Evolutionary conservation across 331 rosid genomes (phyloP).

Genomic region (Erythrophleum ivorense): DNA sequence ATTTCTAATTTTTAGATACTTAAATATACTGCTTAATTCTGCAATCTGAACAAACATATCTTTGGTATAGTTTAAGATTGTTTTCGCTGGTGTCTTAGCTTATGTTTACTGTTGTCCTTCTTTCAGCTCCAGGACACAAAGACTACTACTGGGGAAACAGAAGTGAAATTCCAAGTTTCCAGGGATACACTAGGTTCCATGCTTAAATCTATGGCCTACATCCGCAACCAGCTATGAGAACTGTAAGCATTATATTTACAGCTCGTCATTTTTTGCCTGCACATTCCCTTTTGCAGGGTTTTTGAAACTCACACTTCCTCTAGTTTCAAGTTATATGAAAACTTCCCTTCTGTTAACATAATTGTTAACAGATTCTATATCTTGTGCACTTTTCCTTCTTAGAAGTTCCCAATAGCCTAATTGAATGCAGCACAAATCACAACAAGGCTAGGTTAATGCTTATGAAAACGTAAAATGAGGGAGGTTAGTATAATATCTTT

Average conservation of each 20-base stretch:
- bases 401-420: too few relatives aligned
- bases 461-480: too few relatives aligned
- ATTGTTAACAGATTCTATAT: too few relatives aligned
- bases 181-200: conserved; percentile 71
- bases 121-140: conserved; percentile 80
- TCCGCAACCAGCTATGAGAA: conserved; percentile 71
- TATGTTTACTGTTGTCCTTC: conserved; percentile 14
- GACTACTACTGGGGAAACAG: conserved; percentile 69
- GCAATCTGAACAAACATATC: conserved; percentile 18
- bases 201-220: conserved; percentile 74
- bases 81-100: conserved; percentile 23
- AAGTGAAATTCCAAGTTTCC: conserved; percentile 86
- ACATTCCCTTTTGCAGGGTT: background rate
- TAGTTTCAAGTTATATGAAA: background rate
- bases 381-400: too few relatives aligned
- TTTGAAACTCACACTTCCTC: background rate
- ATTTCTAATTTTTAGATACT: background rate
- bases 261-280: conserved; percentile 18
- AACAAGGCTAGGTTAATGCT: too few relatives aligned
- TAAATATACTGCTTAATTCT: conserved; percentile 15
- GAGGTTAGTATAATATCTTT: too few relatives aligned
- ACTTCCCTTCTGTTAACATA: background rate
- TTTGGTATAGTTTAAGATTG: conserved; percentile 1
- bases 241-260: conserved; percentile 55
- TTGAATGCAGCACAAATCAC: too few relatives aligned